Percentiles rank a stretch among this genome's conserved stretches.
These are phyloP conservation scores for Candida pseudoviswanathii DNA, from an alignment of 1,139 yeast species.

Conservation along the genomic window DNA sequence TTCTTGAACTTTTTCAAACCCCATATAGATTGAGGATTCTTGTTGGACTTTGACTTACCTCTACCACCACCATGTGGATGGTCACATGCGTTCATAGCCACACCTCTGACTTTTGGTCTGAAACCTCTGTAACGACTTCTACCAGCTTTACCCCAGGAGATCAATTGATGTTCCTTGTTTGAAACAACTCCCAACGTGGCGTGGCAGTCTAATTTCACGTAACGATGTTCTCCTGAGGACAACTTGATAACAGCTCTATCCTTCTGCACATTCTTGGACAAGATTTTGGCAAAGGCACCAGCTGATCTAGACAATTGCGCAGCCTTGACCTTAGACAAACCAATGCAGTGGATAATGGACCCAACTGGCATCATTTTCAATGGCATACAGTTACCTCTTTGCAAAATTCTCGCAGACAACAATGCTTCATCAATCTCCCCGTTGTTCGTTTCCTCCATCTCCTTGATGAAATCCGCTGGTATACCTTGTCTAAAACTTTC, in stretches of 20 bases:
- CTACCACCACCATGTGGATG: conserved; percentile 99
- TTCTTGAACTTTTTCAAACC: conserved; percentile 94
- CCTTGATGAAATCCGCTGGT: conserved; percentile 72
- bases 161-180: conserved; percentile 91
- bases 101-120: conserved; percentile 97
- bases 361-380: conserved; percentile 92
- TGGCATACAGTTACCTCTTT: conserved; percentile 95
- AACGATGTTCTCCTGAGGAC: conserved; percentile 93
- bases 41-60: conserved; percentile 97
- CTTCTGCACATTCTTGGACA: conserved; percentile 75
- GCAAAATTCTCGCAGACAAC: conserved; percentile 82
- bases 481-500: conserved; percentile 89
- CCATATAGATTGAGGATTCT: conserved; percentile 94
- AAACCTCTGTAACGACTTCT: conserved; percentile 90
- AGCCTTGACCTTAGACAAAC: conserved; percentile 74
- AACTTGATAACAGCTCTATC: conserved; percentile 77
- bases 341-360: conserved; percentile 84
- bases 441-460: conserved; percentile 62
- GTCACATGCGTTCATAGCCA: conserved; percentile 96
- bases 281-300: conserved; percentile 89
- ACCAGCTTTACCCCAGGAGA: conserved; percentile 96
- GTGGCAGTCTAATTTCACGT: conserved; percentile 80
- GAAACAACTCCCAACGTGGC: conserved; percentile 95
- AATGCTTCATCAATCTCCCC: conserved; percentile 93
- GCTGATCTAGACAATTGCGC: conserved; percentile 93